Percentiles rank a stretch among this genome's conserved stretches.
These are phyloP conservation scores for Saposhnikovia divaricata DNA, from an alignment of 129 eudicot species.

Conservation along the genomic window DNA sequence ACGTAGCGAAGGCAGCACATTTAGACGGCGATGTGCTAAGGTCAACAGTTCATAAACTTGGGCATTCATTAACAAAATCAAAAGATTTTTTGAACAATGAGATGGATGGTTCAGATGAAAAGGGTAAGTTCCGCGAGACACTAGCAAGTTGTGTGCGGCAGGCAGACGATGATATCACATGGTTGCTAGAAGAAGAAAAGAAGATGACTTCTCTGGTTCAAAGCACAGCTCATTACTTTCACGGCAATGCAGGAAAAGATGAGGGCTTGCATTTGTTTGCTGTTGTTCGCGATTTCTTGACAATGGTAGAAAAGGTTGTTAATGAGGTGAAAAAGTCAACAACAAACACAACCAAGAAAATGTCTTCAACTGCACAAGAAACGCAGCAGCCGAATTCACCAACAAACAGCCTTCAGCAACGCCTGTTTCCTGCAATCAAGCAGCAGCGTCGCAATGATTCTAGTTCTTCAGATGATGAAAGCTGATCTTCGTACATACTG, in stretches of 20 bases:
- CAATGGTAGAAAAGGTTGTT: slow-evolving; percentile 53
- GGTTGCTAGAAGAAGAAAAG: slow-evolving; percentile 63
- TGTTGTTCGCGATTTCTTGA: slow-evolving; percentile 61
- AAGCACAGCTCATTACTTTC: slow-evolving; percentile 79
- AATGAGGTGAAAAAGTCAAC: slow-evolving; percentile 30
- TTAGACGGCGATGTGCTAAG: slow-evolving; percentile 51
- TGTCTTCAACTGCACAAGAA: slow-evolving; percentile 13
- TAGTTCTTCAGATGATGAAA: slow-evolving; percentile 53
- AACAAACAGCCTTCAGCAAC: slow-evolving; percentile 20
- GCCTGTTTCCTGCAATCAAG: slow-evolving; percentile 57
- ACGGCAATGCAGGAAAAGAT: slow-evolving; percentile 63
- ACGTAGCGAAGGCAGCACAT: slow-evolving; percentile 63
- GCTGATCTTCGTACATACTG: slow-evolving; percentile 25
- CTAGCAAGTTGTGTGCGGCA: slow-evolving; percentile 36
- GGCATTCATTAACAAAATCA: slow-evolving; percentile 28
- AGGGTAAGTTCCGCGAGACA: slow-evolving; percentile 29
- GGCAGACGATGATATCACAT: slow-evolving; percentile 43
- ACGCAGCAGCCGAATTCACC: slow-evolving; percentile 14
- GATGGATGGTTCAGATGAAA: slow-evolving; percentile 40
- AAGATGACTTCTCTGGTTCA: slow-evolving; percentile 50
- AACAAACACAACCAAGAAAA: slow-evolving; percentile 18
- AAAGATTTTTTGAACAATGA: slow-evolving; percentile 40
- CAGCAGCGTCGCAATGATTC: slow-evolving; percentile 34
- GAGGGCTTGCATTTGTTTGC: slow-evolving; percentile 63
- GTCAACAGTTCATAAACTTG: slow-evolving; percentile 37